Evolutionary conservation across 2,329 filamentous ascomycete species (phyloP).

Genomic region (Ophiostoma himal-ulmi): DNA sequence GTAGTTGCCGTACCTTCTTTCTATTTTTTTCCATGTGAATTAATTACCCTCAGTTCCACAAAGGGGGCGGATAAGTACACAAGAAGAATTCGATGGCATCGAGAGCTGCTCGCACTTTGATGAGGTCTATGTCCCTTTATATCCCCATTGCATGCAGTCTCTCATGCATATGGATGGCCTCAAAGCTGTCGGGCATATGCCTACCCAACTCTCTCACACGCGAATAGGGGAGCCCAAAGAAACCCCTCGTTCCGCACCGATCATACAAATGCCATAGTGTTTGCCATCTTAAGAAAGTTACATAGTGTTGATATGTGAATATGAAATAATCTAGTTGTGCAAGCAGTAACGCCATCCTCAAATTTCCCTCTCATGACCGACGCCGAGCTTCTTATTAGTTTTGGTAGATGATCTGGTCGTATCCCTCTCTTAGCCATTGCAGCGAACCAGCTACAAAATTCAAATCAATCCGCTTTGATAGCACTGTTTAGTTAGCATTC

Average conservation of each 20-base stretch:
- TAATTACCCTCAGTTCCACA: no score
- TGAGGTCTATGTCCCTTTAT: background rate
- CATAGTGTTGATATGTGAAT: background rate
- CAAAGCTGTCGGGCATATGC: background rate
- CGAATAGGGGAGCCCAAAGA: background rate
- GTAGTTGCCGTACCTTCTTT: no score
- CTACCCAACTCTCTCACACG: background rate
- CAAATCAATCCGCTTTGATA: constrained; percentile 46
- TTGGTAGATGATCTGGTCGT: background rate
- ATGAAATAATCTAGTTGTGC: background rate
- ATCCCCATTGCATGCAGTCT: background rate
- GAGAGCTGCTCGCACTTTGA: background rate
- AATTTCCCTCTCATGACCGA: background rate
- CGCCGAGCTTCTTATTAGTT: background rate
- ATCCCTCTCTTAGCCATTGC: background rate
- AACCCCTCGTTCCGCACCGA: background rate
- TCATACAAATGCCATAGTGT: background rate
- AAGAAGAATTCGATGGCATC: background rate
- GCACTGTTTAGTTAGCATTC: constrained; percentile 35
- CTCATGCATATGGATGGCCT: background rate
- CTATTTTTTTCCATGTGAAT: no score
- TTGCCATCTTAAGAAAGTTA: background rate
- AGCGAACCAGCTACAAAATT: background rate
- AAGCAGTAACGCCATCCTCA: background rate
- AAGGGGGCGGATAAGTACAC: no score